These are phyloP conservation scores for Pleurotus eryngii DNA, from an alignment of 768 basidiomycete species.

Conservation along the genomic window DNA sequence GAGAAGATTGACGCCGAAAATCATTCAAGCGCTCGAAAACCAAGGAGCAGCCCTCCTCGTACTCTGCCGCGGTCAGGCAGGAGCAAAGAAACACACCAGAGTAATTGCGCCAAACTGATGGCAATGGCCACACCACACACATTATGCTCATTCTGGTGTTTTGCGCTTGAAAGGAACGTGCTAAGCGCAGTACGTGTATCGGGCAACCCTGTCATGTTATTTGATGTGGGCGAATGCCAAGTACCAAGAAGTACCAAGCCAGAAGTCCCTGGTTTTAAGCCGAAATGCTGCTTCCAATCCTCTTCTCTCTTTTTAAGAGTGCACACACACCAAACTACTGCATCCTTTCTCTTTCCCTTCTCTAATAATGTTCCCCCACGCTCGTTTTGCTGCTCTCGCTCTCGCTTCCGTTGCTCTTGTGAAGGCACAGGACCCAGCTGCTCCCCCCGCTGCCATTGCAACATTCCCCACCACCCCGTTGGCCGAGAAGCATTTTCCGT, in stretches of 20 bases:
- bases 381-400: conserved; percentile 8
- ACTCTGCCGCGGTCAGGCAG: too few relatives aligned
- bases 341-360: conserved; percentile 2
- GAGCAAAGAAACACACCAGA: too few relatives aligned
- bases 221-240: conserved; percentile 2
- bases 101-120: too few relatives aligned
- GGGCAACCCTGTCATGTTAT: conserved; percentile 4
- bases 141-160: too few relatives aligned
- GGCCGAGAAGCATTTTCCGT: conserved; percentile 2
- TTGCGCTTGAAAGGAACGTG: too few relatives aligned
- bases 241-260: neutral
- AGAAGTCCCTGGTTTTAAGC: conserved; percentile 4
- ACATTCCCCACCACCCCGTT: conserved; percentile 6
- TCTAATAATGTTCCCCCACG: conserved; percentile 7
- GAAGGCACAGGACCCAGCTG: neutral
- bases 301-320: neutral
- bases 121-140: too few relatives aligned
- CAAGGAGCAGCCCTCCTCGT: too few relatives aligned
- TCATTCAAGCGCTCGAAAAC: too few relatives aligned
- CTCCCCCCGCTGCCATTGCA: neutral
- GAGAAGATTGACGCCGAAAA: too few relatives aligned
- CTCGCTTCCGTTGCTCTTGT: conserved; percentile 4
- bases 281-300: neutral
- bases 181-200: too few relatives aligned
- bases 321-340: neutral